Base-by-base conservation (phyloP, 2,329 filamentous ascomycete species). In the Alternaria sp. region DNA sequence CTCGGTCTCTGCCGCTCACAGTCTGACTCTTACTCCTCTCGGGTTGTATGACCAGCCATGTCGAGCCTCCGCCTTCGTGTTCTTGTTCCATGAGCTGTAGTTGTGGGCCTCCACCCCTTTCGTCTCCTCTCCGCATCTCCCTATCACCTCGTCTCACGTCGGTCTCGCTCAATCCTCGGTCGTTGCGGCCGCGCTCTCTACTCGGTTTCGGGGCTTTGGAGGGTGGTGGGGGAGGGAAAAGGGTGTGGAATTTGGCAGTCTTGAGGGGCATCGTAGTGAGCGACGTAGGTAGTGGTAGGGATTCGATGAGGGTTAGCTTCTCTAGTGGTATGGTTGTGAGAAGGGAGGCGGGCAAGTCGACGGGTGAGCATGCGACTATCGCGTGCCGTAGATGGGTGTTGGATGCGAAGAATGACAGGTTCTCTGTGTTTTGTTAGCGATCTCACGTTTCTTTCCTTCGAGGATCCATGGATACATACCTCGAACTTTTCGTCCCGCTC, bases 1-100 rank as follows among this genome's bases (percentile, higher is more conserved):
- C 54, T 7, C 54, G 41, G 38, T 56, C 47, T 8, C 57, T 46
- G n/a, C 67, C 51, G 34, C 55, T 63, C 1, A 66, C 62, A 9
- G 62, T 66, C 48, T 76, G 74, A n/a, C 70, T 73, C 55, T 75
- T 75, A 28, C 70, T 75, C 34, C 76, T 63, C 61, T 76, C 76
- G 1, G 75, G 75, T 39, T 75, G 70, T 49, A 78, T 78, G 3
- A 78, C 76, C 8, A 78, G 66, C 76, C 76, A 78, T 4, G 76
- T 78, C 8, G 71, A 65, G 4, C 75, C 75, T 3, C 75, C 75
- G 3, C 69, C 70, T 0, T 70, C 65, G 26, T 76, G 71, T 43
- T 78, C 75, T 49, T 78, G 73, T 51, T 78, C 73, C 68, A 71
- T 76, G 34, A 78, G 72, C 56, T 77, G 75, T 0, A 78, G 66